These are phyloP conservation scores for Tylopilus sp. DNA, from an alignment of 1,284 basidiomycete species.

Conservation along the genomic window DNA sequence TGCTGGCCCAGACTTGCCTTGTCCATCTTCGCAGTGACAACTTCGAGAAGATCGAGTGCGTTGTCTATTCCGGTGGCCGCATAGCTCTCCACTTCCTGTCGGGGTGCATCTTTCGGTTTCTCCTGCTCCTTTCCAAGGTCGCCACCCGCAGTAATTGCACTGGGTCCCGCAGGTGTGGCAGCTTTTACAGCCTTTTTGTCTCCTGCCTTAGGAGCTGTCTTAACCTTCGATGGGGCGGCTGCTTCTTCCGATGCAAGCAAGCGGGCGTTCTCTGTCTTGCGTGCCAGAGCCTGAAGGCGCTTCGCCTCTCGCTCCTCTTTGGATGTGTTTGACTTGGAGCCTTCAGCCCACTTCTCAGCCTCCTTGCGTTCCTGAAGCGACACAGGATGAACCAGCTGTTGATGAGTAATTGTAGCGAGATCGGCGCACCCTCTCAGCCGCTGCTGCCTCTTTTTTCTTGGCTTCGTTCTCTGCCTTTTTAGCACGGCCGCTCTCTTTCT, in stretches of 20 bases:
- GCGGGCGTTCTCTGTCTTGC: slow-evolving; percentile 75
- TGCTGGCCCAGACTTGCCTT: slow-evolving; percentile 83
- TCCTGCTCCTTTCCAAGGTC: slow-evolving; percentile 38
- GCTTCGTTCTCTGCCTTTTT: slow-evolving; percentile 93
- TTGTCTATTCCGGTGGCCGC: slow-evolving; percentile 89
- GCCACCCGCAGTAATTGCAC: slow-evolving; percentile 73
- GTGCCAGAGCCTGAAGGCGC: slow-evolving; percentile 66
- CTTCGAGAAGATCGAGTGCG: slow-evolving; percentile 84
- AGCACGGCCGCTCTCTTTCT: slow-evolving; percentile 84
- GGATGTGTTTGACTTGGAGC: slow-evolving; percentile 57
- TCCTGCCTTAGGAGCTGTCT: slow-evolving; percentile 63
- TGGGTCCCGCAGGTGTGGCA: slow-evolving; percentile 64
- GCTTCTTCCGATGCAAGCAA: slow-evolving; percentile 86
- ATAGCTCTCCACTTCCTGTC: slow-evolving; percentile 62
- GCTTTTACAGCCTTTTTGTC: slow-evolving; percentile 50
- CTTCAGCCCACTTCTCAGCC: slow-evolving; percentile 74
- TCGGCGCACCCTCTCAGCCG: slow-evolving; percentile 52
- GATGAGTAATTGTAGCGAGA: slow-evolving; percentile 2
- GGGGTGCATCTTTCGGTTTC: slow-evolving; percentile 23
- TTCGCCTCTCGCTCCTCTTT: slow-evolving; percentile 78
- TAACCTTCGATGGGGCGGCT: slow-evolving; percentile 57
- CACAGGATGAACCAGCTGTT: slow-evolving; percentile 4
- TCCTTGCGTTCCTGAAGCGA: slow-evolving; percentile 67
- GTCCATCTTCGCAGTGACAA: slow-evolving; percentile 90
- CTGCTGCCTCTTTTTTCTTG: slow-evolving; percentile 63